Evolutionary conservation across 1,284 basidiomycete species (phyloP), one percentile per base, ranked within the genome.

Genomic region (Ustilago hordei): DNA sequence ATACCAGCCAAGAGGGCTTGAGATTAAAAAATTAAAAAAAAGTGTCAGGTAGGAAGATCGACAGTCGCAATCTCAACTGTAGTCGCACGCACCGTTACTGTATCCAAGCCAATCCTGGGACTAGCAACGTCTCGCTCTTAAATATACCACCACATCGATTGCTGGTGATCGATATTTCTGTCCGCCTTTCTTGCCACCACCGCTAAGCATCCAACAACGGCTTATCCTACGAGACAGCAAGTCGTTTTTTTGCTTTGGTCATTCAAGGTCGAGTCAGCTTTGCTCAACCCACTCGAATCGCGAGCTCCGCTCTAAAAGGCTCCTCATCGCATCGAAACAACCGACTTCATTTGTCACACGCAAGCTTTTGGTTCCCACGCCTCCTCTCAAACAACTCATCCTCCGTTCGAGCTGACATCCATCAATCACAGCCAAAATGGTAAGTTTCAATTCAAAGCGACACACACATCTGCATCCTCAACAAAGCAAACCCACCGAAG

Each of bases 291-390:
- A 45, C 11, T 45, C 41, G 41, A 45, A 45, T 31, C 13, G 48
- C 12, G 32, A 28, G 3, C 19, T 31, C 31, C 31, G 31, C 12
- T 32, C 32, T 28, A 17, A 39, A 48, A 15, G 23, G n/a, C 47
- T 8, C 17, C 23, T 23, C 47, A n/a, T 23, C 23, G 36, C 8
- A 35, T 53, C 52, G 52, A 32, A 53, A 53, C 52, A 8, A 55
- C 57, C 57, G 43, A 59, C 57, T 59, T 59, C 57, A 59, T 59
- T 48, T 48, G 45, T 32, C 45, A 36, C 32, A 34, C 57, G 32
- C 45, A 39, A 11, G 31, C 45, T 1, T 19, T 35, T 9, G 8
- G 48, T 34, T 38, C 57, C n/a, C 57, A 48, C 57, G 34, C 57
- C 19, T 28, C n/a, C 43, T 7, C n/a, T 19, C 7, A n/a, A n/a